A percentile compares a stretch with the other conserved stretches of the same genome.
phyloP scores from a whole-genome alignment of 2,329 filamentous ascomycete species.

The Epichloe baconii region DNA sequence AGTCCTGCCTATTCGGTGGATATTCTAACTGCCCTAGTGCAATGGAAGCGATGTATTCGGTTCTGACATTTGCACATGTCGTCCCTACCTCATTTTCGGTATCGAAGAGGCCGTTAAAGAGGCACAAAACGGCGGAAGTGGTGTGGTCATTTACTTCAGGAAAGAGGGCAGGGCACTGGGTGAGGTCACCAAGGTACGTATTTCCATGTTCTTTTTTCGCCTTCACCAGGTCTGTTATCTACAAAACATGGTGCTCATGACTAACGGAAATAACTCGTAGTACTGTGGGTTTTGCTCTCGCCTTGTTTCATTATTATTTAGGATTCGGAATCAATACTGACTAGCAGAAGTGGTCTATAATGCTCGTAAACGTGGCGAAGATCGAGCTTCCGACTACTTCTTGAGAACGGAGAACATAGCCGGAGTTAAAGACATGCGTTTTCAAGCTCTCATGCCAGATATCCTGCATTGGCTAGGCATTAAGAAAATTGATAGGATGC shows the following conservation, averaged over 20 bases:
- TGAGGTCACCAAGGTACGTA: conserved; percentile 76
- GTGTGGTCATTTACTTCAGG: conserved; percentile 96
- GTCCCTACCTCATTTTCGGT: conserved; percentile 90
- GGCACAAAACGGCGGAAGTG: conserved; percentile 84
- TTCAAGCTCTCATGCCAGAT: conserved; percentile 96
- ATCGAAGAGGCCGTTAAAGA: conserved; percentile 97
- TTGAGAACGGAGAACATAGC: conserved; percentile 96
- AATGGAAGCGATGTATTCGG: conserved; percentile 97
- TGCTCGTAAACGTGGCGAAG: conserved; percentile 64
- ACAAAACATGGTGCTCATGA: neutral
- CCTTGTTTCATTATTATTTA: conserved; percentile 4
- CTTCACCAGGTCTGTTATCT: too few relatives aligned
- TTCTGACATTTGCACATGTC: conserved; percentile 94
- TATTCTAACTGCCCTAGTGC: conserved; percentile 36
- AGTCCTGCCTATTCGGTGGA: neutral
- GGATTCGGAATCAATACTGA: conserved; percentile 4
- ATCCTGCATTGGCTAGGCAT: conserved; percentile 97
- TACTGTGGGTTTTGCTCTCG: conserved; percentile 28
- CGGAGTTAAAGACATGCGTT: conserved; percentile 92
- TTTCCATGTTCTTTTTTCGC: conserved; percentile 8
- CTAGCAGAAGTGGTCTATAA: conserved; percentile 50
- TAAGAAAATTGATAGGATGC: conserved; percentile 95
- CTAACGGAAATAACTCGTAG: conserved; percentile 15
- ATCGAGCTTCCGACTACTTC: conserved; percentile 85
- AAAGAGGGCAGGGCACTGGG: conserved; percentile 92